Percentiles rank a stretch among this genome's conserved stretches.
phyloP scores from a whole-genome alignment of 2,329 filamentous ascomycete species.

The Beauveria australis region DNA sequence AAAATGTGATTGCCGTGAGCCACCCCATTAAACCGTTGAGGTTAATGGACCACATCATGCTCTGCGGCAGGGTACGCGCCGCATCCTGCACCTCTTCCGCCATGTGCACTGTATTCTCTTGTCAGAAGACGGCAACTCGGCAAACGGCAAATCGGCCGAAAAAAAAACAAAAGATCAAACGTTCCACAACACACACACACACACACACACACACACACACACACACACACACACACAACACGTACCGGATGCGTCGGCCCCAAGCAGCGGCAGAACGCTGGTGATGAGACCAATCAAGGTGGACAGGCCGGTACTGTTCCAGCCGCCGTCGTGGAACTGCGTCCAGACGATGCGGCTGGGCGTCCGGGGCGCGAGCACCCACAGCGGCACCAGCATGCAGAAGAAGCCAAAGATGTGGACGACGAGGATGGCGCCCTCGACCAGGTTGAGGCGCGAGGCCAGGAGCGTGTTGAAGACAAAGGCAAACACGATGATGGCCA shows the following conservation, averaged over 20 bases:
- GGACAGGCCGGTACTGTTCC: conserved; percentile 24
- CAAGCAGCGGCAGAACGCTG: conserved; percentile 25
- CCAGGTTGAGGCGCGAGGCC: conserved; percentile 27
- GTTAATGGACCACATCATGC: conserved; percentile 15
- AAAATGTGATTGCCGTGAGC: conserved; percentile 26
- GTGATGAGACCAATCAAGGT: conserved; percentile 31
- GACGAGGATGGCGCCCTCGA: conserved; percentile 36
- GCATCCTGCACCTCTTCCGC: conserved; percentile 14
- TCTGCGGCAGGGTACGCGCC: conserved; percentile 12
- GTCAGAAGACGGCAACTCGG: background rate
- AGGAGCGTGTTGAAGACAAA: conserved; percentile 20
- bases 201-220: too few species aligned
- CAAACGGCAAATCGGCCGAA: background rate
- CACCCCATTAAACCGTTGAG: conserved; percentile 33
- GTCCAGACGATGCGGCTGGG: conserved; percentile 20
- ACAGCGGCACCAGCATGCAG: conserved; percentile 29
- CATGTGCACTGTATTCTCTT: conserved; percentile 13
- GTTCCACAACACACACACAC: too few species aligned
- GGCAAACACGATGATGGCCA: conserved; percentile 29
- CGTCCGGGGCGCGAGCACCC: conserved; percentile 24
- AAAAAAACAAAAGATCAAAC: background rate
- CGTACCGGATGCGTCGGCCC: conserved; percentile 20
- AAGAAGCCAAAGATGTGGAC: conserved; percentile 25
- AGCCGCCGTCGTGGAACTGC: conserved; percentile 25
- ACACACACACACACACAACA: background rate